Evolutionary conservation across 305 asterid species (phyloP).

Genomic region (Coffea humblotiana): DNA sequence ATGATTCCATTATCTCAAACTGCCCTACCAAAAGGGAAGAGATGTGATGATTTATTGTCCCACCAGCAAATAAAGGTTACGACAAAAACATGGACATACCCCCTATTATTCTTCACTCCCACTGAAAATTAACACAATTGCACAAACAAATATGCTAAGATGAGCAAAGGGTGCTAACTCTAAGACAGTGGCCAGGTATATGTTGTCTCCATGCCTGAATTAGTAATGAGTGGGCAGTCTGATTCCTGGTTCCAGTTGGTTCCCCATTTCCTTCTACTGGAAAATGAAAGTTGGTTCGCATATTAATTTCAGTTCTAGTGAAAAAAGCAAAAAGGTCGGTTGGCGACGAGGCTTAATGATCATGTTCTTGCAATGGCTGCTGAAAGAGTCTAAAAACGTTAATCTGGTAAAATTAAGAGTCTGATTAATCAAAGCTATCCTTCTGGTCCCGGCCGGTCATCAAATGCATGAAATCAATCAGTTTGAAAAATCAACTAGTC

Average conservation of each 20-base stretch:
- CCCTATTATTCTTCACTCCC: background rate
- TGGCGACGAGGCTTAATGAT: conserved; percentile 7
- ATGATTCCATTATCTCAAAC: conserved; percentile 6
- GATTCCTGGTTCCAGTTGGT: conserved; percentile 18
- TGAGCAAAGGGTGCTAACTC: background rate
- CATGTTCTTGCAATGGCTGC: background rate
- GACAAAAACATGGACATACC: background rate
- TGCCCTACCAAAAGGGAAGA: conserved; percentile 12
- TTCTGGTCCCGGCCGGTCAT: background rate
- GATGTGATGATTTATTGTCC: conserved; percentile 9
- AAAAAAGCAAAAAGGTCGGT: background rate
- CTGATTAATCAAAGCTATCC: background rate
- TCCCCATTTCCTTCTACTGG: background rate
- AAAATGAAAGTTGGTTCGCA: background rate
- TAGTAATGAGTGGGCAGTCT: conserved; percentile 31
- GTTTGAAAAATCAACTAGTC: background rate
- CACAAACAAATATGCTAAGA: conserved; percentile 33
- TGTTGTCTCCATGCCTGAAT: conserved; percentile 25
- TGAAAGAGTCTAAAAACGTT: background rate
- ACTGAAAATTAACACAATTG: conserved; percentile 12
- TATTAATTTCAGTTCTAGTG: background rate
- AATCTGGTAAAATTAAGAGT: background rate
- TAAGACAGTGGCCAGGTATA: background rate
- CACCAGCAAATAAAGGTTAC: background rate
- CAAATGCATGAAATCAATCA: background rate